Evolutionary conservation across 805 yeast genomes (phyloP), one percentile per base, ranked within the genome.

Genomic region (Maudiozyma pseudohumilis): DNA sequence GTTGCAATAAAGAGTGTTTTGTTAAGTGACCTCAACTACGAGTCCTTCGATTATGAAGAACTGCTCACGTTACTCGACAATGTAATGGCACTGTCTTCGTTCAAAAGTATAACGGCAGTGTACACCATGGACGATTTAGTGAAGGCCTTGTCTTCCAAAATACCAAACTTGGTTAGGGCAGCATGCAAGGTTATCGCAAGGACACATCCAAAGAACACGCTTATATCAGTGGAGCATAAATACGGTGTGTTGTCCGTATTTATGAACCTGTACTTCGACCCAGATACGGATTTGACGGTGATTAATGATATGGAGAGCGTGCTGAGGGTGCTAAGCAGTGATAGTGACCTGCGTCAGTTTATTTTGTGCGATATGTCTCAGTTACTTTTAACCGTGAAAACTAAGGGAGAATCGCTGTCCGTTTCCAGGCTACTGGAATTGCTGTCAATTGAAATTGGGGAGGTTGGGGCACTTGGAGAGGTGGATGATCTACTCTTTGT

Each of bases 141-240:
- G 25, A 23, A 17, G 20, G 57, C 57, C 7, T 28, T 58, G 20
- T 28, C 37, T 3, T 54, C 61, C 8, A 26, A 38, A 8, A 40
- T 49, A n/a, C 11, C 38, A 2, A 38, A 46, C 2, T 34, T 58
- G 29, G 34, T 47, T 1, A 47, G 38, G 13, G 40, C 51, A 6
- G 55, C 57, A 5, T 53, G 58, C 34, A 48, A 46, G 26, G 50
- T 56, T 8, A 43, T 58, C n/a, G 40, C 44, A 9, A 38, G 38
- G 12, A 55, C 61, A 3, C 42, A 46, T 28, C 61, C 61, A 16
- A 49, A 45, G 38, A 53, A 52, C 6, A 33, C 48, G 8, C 46
- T 55, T 35, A 49, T 56, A 4, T 31, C 44, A 16, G 43, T 49
- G 7, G 42, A 32, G 15, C 23, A 25, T 7, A 21, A 17, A 8